Percentiles rank a stretch among this genome's conserved stretches.
Conservation (phyloP, 2,329 filamentous ascomycete species). For the Chaetomium olivaceum region DNA sequence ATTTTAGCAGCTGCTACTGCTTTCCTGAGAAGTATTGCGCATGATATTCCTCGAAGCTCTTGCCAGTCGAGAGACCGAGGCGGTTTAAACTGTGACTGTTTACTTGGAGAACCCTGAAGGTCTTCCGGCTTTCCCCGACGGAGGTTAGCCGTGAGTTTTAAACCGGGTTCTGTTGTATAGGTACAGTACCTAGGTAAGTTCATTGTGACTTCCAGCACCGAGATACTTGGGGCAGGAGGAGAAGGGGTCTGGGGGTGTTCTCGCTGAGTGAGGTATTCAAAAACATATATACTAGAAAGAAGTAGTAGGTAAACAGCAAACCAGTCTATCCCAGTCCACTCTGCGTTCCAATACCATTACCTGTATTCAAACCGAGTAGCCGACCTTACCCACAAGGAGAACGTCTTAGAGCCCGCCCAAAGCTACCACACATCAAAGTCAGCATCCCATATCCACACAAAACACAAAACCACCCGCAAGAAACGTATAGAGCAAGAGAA, state of each 20-base stretch:
- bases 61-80: not conserved
- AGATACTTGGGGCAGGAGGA: not conserved
- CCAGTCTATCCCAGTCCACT: not conserved
- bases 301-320: not conserved
- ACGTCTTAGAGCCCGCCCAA: slow-evolving; percentile 29
- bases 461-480: not conserved
- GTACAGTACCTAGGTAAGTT: no score
- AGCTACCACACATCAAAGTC: slow-evolving; percentile 17
- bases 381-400: not conserved
- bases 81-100: not conserved
- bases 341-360: not conserved
- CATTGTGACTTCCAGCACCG: not conserved
- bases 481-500: not conserved
- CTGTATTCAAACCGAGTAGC: not conserved
- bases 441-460: not conserved
- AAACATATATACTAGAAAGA: not conserved
- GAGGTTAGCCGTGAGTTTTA: not conserved
- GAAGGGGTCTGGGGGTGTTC: not conserved
- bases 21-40: not conserved
- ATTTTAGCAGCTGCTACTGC: not conserved
- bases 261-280: not conserved
- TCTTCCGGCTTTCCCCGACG: not conserved
- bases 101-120: not conserved
- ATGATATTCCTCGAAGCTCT: not conserved
- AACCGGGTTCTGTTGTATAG: no score